Base-by-base conservation (phyloP, 306 rosid species). In the Corylus americana region DNA sequence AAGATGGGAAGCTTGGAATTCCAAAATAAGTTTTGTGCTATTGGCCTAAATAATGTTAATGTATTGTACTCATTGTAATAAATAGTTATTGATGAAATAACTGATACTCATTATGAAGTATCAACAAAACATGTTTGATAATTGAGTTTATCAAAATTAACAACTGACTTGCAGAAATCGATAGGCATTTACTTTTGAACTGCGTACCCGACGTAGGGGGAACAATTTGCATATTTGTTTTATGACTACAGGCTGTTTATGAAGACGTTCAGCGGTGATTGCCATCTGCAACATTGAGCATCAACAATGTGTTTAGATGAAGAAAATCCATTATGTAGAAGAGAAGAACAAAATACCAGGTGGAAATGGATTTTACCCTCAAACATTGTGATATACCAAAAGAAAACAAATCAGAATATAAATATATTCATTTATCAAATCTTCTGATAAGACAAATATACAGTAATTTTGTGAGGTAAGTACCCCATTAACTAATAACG, bases 191-290 rank as follows among this genome's bases (percentile, higher is more conserved):
- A 17, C 1, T 75, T 79, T 51, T 74, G 25, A 78, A 76, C 49
- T 42, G 61, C 91, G 85, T 91, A 95, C 99, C 90, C 89, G 91
- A 18, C 98, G 92, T 84, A 85, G 99, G 54, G 98, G 97, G 81
- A 95, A 93, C 82, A 95, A 78, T 83, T 89, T 95, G 89, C 99
- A 93, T 86, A 95, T 89, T 80, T 95, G 98, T 87, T 91, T 95
- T 74, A 93, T 84, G 76, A 95, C 94, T 77, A 95, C 88, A 2
- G 99, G 89, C 83, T 91, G 98, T 76, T 90, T 95, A 80, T 93
- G 97, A 81, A 91, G 98, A 74, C 88, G 93, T 79, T 95, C 99
- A 47, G 99, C 87, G 31, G 99, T 90, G 81, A 95, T 93, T 14
- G 98, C 99, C 91, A 88, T 87, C 99, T 95, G 91, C 84, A 83